phyloP scores from a whole-genome alignment of 2,329 filamentous ascomycete species.

The Aspergillus sojae region DNA sequence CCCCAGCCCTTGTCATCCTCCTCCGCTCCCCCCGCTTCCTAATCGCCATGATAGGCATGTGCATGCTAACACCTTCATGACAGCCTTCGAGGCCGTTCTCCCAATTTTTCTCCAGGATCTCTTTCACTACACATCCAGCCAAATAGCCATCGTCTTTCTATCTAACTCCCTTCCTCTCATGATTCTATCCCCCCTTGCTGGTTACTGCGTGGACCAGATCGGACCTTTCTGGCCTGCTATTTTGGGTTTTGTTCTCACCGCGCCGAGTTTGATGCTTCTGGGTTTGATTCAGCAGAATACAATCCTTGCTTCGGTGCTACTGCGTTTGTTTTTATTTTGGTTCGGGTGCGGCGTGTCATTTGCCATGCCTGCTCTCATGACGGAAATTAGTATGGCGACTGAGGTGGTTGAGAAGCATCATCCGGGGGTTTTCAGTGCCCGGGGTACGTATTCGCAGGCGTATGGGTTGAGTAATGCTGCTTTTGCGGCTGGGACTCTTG shows the following conservation, averaged over 20 bases:
- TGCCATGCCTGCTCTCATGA: constrained; percentile 66
- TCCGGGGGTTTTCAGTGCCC: constrained; percentile 45
- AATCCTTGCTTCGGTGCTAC: not conserved
- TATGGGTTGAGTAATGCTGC: constrained; percentile 57
- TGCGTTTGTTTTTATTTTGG: constrained; percentile 11
- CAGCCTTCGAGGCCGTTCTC: constrained; percentile 15
- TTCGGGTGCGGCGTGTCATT: constrained; percentile 14
- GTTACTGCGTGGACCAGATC: constrained; percentile 12
- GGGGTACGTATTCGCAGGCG: constrained; percentile 57
- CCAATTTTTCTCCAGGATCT: constrained; percentile 11
- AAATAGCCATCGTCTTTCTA: constrained; percentile 13
- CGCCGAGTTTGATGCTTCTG: constrained; percentile 15
- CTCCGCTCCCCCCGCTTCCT: constrained; percentile 56
- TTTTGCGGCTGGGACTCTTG: constrained; percentile 52
- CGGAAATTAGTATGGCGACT: constrained; percentile 49
- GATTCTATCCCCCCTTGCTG: constrained; percentile 8
- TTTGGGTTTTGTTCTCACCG: constrained; percentile 9
- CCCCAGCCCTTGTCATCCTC: constrained; percentile 4
- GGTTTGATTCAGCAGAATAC: constrained; percentile 4
- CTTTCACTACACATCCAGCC: constrained; percentile 9
- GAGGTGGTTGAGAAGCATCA: constrained; percentile 28
- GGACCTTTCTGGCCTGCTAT: constrained; percentile 12
- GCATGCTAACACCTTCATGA: constrained; percentile 13
- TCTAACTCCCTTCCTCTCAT: constrained; percentile 7
- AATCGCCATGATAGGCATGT: constrained; percentile 14